Base-by-base conservation (phyloP, 2,329 filamentous ascomycete genomes). In the Xylariaceae sp. region DNA sequence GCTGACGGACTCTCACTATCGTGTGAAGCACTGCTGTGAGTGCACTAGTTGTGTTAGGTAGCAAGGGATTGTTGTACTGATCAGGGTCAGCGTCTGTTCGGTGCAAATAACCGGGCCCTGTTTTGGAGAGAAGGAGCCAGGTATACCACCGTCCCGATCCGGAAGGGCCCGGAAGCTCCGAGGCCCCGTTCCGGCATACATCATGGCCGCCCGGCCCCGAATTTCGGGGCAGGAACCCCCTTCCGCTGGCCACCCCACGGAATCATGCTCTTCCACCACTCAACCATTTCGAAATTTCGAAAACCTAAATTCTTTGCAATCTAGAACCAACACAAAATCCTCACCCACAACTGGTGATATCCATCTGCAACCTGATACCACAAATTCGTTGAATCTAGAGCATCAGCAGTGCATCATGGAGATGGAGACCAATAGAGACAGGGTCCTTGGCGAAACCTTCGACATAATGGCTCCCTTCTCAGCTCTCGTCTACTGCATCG, bases 401-500 rank as follows among this genome's bases (percentile, higher is more conserved):
- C 65, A 67, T 45, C 50, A 50, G 48, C 23, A 46, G 42, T 62
- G 57, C 20, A 20, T 65, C 16, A 2, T 45, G 44, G 55, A 57
- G 1, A 68, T 67, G 66, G 54, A 62, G 12, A 44, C 50, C 40
- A 53, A 54, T 29, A 48, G 57, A 12, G 56, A 60, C n/a, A 20
- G 42, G 44, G 44, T 47, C 20, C 19, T 64, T 14, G 46, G 47
- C 32, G 37, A 19, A 32, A 20, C 44, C 20, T 18, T 60, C 42
- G 4, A 21, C 32, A 10, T 37, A 7, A 37, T 16, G 14, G 32
- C 18, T 20, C 14, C 54, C 20, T 12, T 62, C 20, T 51, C 42
- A 23, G 23, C 40, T 7, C 3, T 56, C 16, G 32, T 58, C 21
- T 18, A 48, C 3, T 1, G 55, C 18, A 7, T 52, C 19, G 6